These are phyloP conservation scores for Quercus berberidifolia DNA, from an alignment of 306 rosid species.

Conservation along the genomic window DNA sequence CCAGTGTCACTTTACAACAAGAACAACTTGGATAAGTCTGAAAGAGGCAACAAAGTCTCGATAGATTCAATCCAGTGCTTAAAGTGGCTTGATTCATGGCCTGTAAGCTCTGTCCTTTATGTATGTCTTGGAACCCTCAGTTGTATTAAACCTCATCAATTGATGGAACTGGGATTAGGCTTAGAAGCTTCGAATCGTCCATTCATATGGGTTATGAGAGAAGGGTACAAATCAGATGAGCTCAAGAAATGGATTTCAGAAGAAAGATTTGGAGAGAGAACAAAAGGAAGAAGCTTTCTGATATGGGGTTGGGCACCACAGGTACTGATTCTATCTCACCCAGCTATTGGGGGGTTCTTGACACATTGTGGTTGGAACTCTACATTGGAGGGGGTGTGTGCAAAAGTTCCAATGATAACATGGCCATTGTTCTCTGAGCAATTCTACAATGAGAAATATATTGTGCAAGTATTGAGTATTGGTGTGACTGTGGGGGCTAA, in stretches of 20 bases:
- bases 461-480: slow-evolving; percentile 13
- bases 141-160: slow-evolving; percentile 27
- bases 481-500: slow-evolving; percentile 15
- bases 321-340: slow-evolving; percentile 45
- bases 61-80: slow-evolving; percentile 27
- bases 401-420: slow-evolving; percentile 48
- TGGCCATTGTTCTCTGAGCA: slow-evolving; percentile 67
- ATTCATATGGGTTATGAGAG: slow-evolving; percentile 51
- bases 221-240: slow-evolving; percentile 34
- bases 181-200: slow-evolving; percentile 45
- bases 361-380: slow-evolving; percentile 79
- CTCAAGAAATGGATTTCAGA: slow-evolving; percentile 42
- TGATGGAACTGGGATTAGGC: slow-evolving; percentile 44
- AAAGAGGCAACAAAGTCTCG: slow-evolving; percentile 35
- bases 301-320: slow-evolving; percentile 73
- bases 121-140: slow-evolving; percentile 52
- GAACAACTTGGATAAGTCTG: slow-evolving; percentile 29
- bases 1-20: slow-evolving; percentile 42
- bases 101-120: slow-evolving; percentile 33
- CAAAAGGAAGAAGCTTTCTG: slow-evolving; percentile 31
- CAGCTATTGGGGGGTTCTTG: slow-evolving; percentile 56
- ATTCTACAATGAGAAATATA: slow-evolving; percentile 41
- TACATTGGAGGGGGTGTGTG: slow-evolving; percentile 42
- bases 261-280: slow-evolving; percentile 41
- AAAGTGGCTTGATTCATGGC: slow-evolving; percentile 44